phyloP scores from a whole-genome alignment of 345 rosid genomes.

The Sapria himalayana region DNA sequence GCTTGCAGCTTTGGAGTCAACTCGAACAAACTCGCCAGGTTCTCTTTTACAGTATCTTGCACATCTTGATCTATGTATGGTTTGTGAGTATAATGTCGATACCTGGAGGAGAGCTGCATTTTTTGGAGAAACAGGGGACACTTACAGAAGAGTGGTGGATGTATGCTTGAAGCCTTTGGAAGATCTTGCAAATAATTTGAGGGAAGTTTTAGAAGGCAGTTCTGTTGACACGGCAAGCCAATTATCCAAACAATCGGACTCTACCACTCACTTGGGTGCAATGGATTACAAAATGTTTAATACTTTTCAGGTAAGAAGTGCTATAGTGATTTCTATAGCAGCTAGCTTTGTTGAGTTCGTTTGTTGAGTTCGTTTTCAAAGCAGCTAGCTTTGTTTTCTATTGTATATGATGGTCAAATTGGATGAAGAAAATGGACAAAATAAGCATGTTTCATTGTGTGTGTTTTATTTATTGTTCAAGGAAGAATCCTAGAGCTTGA shows the following conservation, averaged over 20 bases:
- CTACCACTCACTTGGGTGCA: conserved; percentile 22
- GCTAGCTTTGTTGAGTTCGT: background rate
- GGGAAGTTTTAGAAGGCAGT: conserved; percentile 35
- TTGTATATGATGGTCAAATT: no score
- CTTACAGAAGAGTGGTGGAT: conserved; percentile 59
- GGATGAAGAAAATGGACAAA: no score
- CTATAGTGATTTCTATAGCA: no score
- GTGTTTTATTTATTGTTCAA: no score
- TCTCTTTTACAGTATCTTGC: conserved; percentile 71
- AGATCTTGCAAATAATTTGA: conserved; percentile 45
- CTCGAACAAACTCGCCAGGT: conserved; percentile 34
- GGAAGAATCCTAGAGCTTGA: no score
- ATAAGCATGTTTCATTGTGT: no score
- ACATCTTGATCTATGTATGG: conserved; percentile 87
- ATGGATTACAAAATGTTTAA: conserved; percentile 34
- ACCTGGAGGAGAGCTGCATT: conserved; percentile 93
- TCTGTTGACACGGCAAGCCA: conserved; percentile 19
- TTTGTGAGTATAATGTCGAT: conserved; percentile 77
- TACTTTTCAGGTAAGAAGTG: conserved; percentile 56
- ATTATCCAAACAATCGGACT: conserved; percentile 25
- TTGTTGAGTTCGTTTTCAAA: no score
- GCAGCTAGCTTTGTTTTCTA: no score
- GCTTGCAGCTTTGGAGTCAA: conserved; percentile 70
- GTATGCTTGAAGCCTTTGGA: conserved; percentile 65
- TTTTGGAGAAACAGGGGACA: conserved; percentile 82